Base-by-base conservation (phyloP, 2,329 filamentous ascomycete genomes). In the Massarina eburnea region DNA sequence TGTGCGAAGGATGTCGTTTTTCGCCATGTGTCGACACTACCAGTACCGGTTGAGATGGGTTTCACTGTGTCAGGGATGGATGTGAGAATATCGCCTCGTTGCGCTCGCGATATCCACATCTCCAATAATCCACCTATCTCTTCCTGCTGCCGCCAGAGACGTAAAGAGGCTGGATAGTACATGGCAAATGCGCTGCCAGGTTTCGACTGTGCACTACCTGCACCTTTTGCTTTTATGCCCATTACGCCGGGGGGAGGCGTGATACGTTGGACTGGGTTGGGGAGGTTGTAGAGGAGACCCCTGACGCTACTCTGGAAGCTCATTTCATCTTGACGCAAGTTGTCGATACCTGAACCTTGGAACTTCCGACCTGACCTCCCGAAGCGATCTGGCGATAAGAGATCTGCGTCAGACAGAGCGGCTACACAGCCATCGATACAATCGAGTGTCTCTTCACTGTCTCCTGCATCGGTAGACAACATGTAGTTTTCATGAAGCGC, bases 401-500 rank as follows among this genome's bases (percentile, higher is more conserved):
- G 73, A 65, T 99, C 94, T 39, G 89, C 89, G 52, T 95, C 87
- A 0, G 94, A 97, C 0, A 99, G 76, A 21, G 84, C 82, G 45
- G 94, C 88, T 45, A 96, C 85, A 64, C 92, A 97, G n/a, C 81
- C 84, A 51, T 90, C 89, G 46, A 96, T 75, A 52, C 86, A 86
- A 58, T 94, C 89, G 22, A 91, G 79, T 1, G 91, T 85, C 29
- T 73, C 71, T 52, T 78, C 76, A 0, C 80, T 83, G 18, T 80
- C 69, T 2, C 80, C 75, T 20, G 75, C 72, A 67, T 86, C 83
- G 63, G 92, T 97, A 0, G 94, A 97, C 1, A 91, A 76, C 1
- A 86, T 79, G 57, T 96, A 97, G 64, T 99, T 99, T 62, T 99
- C 94, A 64, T 97, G 92, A 0, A 97, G 74, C 3, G 91, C 89